A percentile compares a stretch with the other conserved stretches of the same genome.
These are phyloP conservation scores for Pseudognaphalium luteoalbum DNA, from an alignment of 129 eudicot genomes.

Conservation along the genomic window DNA sequence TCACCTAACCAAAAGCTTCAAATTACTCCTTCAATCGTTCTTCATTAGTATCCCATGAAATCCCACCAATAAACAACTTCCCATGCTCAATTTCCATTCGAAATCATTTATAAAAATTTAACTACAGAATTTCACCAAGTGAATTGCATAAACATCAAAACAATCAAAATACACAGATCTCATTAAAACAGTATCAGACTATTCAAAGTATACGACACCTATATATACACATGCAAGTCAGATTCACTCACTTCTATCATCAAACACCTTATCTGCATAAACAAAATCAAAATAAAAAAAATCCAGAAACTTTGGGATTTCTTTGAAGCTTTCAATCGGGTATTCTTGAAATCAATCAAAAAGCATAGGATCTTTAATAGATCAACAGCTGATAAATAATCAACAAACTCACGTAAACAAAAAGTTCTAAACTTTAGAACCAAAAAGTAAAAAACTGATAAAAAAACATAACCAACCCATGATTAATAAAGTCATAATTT, in stretches of 20 bases:
- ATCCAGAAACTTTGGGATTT: slow-evolving; percentile 36
- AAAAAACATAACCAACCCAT: slow-evolving; percentile 22
- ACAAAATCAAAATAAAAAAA: slow-evolving; percentile 29
- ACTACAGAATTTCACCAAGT: neutral
- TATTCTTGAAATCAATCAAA: slow-evolving; percentile 45
- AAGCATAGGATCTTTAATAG: slow-evolving; percentile 63
- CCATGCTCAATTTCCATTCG: slow-evolving; percentile 86
- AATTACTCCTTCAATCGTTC: slow-evolving; percentile 81
- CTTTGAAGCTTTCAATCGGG: slow-evolving; percentile 26
- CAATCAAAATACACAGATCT: slow-evolving; percentile 38
- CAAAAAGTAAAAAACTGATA: slow-evolving; percentile 20
- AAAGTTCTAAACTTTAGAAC: slow-evolving; percentile 19
- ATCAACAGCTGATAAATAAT: slow-evolving; percentile 39
- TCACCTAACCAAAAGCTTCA: slow-evolving; percentile 66
- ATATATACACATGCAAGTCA: slow-evolving; percentile 1
- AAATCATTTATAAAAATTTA: neutral
- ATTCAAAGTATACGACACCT: neutral
- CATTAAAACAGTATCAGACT: slow-evolving; percentile 13
- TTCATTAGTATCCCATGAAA: slow-evolving; percentile 91
- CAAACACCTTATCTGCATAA: slow-evolving; percentile 28
- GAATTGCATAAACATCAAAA: slow-evolving; percentile 7
- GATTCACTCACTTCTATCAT: slow-evolving; percentile 21
- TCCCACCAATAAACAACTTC: slow-evolving; percentile 85
- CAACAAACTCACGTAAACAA: slow-evolving; percentile 32
- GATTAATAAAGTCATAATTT: slow-evolving; percentile 18